Evolutionary conservation across 2,329 filamentous ascomycete species (phyloP), one percentile per base, ranked within the genome.

Genomic region (Aspergillus pseudonomiae): DNA sequence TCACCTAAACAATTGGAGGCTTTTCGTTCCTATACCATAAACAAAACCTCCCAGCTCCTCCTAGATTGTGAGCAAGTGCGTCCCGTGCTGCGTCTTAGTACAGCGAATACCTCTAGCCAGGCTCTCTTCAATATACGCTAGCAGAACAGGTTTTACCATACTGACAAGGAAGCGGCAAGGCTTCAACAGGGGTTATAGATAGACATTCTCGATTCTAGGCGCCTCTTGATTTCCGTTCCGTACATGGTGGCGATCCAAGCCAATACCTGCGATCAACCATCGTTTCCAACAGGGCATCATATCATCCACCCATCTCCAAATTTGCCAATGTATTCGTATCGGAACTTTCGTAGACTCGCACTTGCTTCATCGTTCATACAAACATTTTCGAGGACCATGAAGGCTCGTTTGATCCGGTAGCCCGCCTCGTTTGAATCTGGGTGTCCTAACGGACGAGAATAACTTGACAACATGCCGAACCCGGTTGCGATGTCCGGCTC

Each of bases 281-380:
- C 16, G 19, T 21, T 53, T 30, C 6, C 34, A 7, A 19, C n/a
- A 39, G 12, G 24, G 24, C 11, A 39, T 62, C 64, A 66, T 45
- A 39, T 21, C 67, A 69, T 68, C 64, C 68, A 73, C 45, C 62
- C 30, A 63, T 68, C 68, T 28, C 71, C 69, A 62, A 65, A 67
- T 19, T 65, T 48, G 21, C 50, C 61, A 58, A 71, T 63, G 67
- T 75, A 77, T 43, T 64, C 69, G 5, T 63, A 45, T 43, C 70
- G 65, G 59, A 78, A 78, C 12, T 67, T 68, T 7, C 68, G 58
- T 57, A 80, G 67, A 63, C 78, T 79, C 19, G 59, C 63, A 28
- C 62, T 70, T 45, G 78, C 78, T 63, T 79, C 76, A 6, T 72
- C 67, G 0, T 77, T 77, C 36, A 67, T 46, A 64, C 78, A 80